These are phyloP conservation scores for Hypoxylon sp. DNA, from an alignment of 2,329 filamentous ascomycete genomes.

Conservation along the genomic window DNA sequence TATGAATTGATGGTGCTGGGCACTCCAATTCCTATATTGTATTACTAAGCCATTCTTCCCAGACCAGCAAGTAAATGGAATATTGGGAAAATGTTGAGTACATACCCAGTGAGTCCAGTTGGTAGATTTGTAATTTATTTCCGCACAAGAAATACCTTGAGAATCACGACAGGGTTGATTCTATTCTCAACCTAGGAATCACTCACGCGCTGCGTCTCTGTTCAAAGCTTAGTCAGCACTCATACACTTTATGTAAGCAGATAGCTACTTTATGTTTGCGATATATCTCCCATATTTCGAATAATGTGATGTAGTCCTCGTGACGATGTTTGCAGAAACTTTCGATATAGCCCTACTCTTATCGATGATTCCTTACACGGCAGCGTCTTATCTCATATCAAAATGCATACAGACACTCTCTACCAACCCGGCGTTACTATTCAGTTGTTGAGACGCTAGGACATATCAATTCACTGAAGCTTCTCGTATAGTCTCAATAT, in stretches of 20 bases:
- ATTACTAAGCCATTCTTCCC: conserved; percentile 23
- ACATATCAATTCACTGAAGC: not conserved
- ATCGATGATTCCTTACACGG: too few species aligned
- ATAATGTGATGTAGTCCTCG: not conserved
- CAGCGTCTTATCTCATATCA: not conserved
- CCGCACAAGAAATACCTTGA: not conserved
- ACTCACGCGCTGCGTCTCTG: not conserved
- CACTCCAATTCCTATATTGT: not conserved
- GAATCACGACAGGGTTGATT: not conserved
- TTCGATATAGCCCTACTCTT: too few species aligned
- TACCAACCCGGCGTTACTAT: not conserved
- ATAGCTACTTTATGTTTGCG: not conserved
- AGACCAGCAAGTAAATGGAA: not conserved
- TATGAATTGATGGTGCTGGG: not conserved
- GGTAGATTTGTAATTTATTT: not conserved
- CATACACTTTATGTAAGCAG: not conserved
- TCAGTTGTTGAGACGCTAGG: not conserved
- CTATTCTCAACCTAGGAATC: not conserved
- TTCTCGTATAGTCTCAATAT: not conserved
- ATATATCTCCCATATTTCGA: not conserved
- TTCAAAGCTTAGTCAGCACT: not conserved
- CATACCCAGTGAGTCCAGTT: too few species aligned
- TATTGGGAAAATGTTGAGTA: conserved; percentile 1
- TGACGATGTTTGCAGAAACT: not conserved
- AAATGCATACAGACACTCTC: not conserved